Evolutionary conservation across 192 early-diverging fungal genomes (phyloP).

Genomic region (Coemansia sp.): DNA sequence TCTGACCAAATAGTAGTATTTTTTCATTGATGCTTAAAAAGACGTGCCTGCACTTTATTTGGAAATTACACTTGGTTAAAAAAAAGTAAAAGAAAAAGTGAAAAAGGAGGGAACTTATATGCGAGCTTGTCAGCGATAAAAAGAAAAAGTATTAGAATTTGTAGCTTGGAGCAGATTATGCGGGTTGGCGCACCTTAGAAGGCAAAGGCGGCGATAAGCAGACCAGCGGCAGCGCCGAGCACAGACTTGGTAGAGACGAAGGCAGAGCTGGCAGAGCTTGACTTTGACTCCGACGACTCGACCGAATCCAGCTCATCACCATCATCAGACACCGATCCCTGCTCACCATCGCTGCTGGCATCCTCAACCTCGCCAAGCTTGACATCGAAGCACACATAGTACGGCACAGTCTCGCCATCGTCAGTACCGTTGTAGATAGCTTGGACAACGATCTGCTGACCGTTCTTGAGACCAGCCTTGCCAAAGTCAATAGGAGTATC

Average conservation of each 20-base stretch:
- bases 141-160: not conserved
- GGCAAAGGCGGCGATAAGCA: constrained; percentile 26
- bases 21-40: not conserved
- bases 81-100: not conserved
- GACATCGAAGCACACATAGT: constrained; percentile 52
- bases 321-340: constrained; percentile 2
- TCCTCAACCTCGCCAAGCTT: constrained; percentile 27
- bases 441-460: constrained; percentile 49
- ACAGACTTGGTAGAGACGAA: constrained; percentile 22
- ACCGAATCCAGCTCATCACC: not conserved
- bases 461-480: constrained; percentile 37
- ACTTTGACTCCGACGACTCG: constrained; percentile 14
- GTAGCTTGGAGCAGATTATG: not conserved
- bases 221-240: constrained; percentile 24
- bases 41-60: not conserved
- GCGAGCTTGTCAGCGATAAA: too few species aligned
- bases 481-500: constrained; percentile 35
- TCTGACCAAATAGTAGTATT: not conserved
- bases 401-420: constrained; percentile 26
- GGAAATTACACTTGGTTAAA: not conserved
- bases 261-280: constrained; percentile 1
- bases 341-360: not conserved
- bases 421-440: constrained; percentile 52
- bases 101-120: too few species aligned
- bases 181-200: constrained; percentile 7